Conservation (phyloP, 305 asterid genomes). For the Rubia peregrina region DNA sequence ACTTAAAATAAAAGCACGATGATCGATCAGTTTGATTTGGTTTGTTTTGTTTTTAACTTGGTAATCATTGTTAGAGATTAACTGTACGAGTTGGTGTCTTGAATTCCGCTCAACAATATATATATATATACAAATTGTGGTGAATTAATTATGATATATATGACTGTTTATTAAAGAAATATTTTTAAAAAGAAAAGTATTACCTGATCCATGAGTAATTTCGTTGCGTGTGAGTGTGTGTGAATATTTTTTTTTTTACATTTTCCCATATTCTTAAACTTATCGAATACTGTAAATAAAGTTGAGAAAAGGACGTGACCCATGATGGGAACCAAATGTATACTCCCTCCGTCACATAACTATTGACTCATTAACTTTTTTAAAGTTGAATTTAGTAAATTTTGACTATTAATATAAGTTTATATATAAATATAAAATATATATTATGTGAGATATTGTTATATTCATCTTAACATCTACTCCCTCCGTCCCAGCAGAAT, state of each 20-base stretch:
- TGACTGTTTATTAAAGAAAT: background rate
- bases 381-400: no score
- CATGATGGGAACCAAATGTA: slow-evolving; percentile 10
- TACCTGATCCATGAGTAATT: background rate
- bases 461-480: no score
- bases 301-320: slow-evolving; percentile 7
- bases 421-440: no score
- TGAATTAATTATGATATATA: background rate
- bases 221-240: background rate
- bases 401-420: no score
- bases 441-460: no score
- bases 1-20: background rate
- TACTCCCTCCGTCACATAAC: no score
- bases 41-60: slow-evolving; percentile 1
- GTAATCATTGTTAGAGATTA: slow-evolving; percentile 5
- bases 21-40: background rate
- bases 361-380: no score
- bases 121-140: background rate
- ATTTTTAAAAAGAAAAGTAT: background rate
- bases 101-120: background rate
- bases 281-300: background rate
- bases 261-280: slow-evolving; percentile 12
- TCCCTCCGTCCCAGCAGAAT: no score
- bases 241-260: background rate
- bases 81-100: background rate